phyloP scores from a whole-genome alignment of 495 filamentous ascomycete genomes.

The Penicillium canescens region DNA sequence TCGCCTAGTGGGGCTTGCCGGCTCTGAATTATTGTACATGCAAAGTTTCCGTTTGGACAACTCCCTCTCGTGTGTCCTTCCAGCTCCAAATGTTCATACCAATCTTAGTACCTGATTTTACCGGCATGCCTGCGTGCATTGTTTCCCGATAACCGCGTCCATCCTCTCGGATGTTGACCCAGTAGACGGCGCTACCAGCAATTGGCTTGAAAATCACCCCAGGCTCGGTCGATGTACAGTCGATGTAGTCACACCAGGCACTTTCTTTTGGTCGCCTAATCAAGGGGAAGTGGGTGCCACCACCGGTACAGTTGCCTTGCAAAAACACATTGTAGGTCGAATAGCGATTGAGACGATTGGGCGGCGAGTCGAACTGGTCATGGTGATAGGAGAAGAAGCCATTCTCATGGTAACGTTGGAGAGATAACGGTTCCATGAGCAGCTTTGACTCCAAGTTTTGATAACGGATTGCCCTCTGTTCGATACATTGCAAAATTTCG shows the following conservation, averaged over 20 bases:
- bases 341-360: background rate
- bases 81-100: too few relatives aligned
- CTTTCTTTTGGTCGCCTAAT: background rate
- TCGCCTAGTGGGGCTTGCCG: too few relatives aligned
- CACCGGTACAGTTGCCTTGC: background rate
- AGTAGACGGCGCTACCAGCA: too few relatives aligned
- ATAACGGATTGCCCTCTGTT: background rate
- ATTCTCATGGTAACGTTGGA: background rate
- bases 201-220: too few relatives aligned
- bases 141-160: too few relatives aligned
- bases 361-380: background rate
- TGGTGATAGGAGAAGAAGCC: background rate
- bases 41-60: too few relatives aligned
- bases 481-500: background rate
- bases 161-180: too few relatives aligned
- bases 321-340: background rate
- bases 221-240: too few relatives aligned
- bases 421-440: background rate
- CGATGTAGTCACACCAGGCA: conserved; percentile 1
- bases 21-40: too few relatives aligned
- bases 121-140: too few relatives aligned
- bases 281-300: background rate
- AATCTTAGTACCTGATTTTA: too few relatives aligned
- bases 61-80: too few relatives aligned
- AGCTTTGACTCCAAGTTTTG: background rate